Conservation (phyloP, 257 asterid genomes). For the Petunia secreta region DNA sequence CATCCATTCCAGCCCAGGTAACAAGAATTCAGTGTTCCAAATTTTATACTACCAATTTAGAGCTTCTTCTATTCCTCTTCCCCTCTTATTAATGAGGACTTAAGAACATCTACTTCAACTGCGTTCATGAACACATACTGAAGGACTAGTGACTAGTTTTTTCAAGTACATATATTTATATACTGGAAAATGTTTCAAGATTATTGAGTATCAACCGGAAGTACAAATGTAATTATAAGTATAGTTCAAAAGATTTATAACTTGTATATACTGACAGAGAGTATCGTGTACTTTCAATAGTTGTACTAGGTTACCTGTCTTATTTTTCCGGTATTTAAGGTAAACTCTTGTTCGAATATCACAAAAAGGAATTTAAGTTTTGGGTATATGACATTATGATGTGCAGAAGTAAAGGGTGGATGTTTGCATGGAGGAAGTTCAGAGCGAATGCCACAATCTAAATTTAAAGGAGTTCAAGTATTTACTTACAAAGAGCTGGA, state of each 20-base stretch:
- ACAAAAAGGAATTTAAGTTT: not conserved
- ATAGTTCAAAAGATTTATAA: no score
- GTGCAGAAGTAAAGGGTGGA: slow-evolving; percentile 46
- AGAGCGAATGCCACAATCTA: slow-evolving; percentile 34
- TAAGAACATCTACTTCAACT: not conserved
- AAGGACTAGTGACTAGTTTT: not conserved
- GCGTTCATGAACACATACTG: not conserved
- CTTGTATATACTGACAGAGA: no score
- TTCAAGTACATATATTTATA: not conserved
- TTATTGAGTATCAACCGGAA: not conserved
- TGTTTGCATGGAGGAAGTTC: slow-evolving; percentile 55
- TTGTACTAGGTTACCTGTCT: no score
- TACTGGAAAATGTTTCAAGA: not conserved
- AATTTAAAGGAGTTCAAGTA: slow-evolving; percentile 58
- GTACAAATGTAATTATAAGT: not conserved
- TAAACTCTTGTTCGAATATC: no score
- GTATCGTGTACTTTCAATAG: no score
- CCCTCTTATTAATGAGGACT: not conserved
- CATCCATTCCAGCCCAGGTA: slow-evolving; percentile 61
- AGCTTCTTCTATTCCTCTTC: not conserved
- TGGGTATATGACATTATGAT: slow-evolving; percentile 2
- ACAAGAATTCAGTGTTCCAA: not conserved
- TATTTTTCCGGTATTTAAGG: no score
- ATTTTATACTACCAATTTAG: not conserved
- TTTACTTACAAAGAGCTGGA: slow-evolving; percentile 68